Conservation (phyloP, 1,284 basidiomycete species). For the Cutaneotrichosporon dermatis region DNA sequence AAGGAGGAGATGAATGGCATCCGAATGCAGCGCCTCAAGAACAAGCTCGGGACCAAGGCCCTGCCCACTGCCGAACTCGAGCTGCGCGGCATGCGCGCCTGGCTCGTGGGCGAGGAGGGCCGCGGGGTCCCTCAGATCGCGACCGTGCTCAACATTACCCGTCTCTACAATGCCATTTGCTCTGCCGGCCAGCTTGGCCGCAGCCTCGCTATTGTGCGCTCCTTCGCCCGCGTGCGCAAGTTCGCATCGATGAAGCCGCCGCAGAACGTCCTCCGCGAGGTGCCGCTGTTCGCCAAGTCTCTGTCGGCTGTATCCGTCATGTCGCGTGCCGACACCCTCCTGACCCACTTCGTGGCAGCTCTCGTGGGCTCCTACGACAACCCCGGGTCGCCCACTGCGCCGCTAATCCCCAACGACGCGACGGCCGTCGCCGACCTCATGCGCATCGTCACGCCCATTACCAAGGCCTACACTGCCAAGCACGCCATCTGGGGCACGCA, state of each 20-base stretch:
- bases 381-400: constrained; percentile 50
- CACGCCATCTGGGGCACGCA: constrained; percentile 66
- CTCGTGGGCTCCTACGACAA: constrained; percentile 62
- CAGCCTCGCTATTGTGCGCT: constrained; percentile 60
- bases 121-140: constrained; percentile 66
- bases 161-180: constrained; percentile 59
- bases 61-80: constrained; percentile 74
- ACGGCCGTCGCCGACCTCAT: constrained; percentile 52
- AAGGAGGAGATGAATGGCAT: constrained; percentile 60
- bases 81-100: constrained; percentile 60
- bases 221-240: constrained; percentile 58
- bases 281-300: constrained; percentile 55
- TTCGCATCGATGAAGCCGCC: constrained; percentile 50
- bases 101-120: constrained; percentile 61
- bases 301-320: constrained; percentile 59
- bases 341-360: constrained; percentile 58
- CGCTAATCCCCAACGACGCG: constrained; percentile 4
- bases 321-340: constrained; percentile 63
- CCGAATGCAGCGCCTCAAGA: constrained; percentile 67
- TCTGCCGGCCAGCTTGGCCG: constrained; percentile 57
- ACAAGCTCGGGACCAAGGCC: constrained; percentile 71
- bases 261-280: constrained; percentile 54
- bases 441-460: constrained; percentile 64
- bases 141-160: constrained; percentile 71
- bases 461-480: constrained; percentile 67